A percentile compares a stretch with the other conserved stretches of the same genome.
Conservation (phyloP, 768 basidiomycete species). For the Scleroderma bovista region DNA sequence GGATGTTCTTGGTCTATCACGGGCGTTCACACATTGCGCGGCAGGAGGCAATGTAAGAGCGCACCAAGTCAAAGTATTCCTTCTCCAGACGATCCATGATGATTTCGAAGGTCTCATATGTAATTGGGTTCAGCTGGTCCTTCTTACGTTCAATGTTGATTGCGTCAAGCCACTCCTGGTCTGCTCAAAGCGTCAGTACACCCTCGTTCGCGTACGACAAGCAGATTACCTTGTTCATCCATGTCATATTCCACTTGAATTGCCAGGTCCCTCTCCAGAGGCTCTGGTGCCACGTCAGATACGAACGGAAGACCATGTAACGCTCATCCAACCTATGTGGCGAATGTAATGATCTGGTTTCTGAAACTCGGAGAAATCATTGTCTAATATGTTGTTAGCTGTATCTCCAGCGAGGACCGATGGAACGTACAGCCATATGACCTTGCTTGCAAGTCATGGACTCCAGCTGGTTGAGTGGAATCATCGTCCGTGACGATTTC, state of each 20-base stretch:
- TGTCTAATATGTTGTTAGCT: conserved; percentile 33
- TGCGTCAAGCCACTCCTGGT: conserved; percentile 90
- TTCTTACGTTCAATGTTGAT: conserved; percentile 80
- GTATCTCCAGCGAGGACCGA: background rate
- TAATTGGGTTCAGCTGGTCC: conserved; percentile 61
- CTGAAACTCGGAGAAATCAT: conserved; percentile 65
- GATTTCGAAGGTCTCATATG: conserved; percentile 89
- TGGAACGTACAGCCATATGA: conserved; percentile 66
- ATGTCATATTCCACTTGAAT: conserved; percentile 98
- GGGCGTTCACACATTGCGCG: background rate
- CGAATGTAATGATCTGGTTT: conserved; percentile 86
- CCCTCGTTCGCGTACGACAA: background rate
- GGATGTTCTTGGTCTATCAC: conserved; percentile 85
- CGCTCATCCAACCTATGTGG: conserved; percentile 62
- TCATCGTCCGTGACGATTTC: conserved; percentile 59
- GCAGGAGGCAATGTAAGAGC: conserved; percentile 17
- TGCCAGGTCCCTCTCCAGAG: conserved; percentile 86
- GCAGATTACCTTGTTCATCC: conserved; percentile 86
- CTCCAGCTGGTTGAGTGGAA: conserved; percentile 54
- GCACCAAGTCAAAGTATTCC: conserved; percentile 95
- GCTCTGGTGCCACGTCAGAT: conserved; percentile 49
- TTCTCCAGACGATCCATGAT: conserved; percentile 98
- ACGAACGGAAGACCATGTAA: background rate
- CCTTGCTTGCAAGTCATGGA: conserved; percentile 55
- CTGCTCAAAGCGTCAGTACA: conserved; percentile 33